phyloP scores from a whole-genome alignment of 1,284 basidiomycete species.

The Fomitopsis pinicola region DNA sequence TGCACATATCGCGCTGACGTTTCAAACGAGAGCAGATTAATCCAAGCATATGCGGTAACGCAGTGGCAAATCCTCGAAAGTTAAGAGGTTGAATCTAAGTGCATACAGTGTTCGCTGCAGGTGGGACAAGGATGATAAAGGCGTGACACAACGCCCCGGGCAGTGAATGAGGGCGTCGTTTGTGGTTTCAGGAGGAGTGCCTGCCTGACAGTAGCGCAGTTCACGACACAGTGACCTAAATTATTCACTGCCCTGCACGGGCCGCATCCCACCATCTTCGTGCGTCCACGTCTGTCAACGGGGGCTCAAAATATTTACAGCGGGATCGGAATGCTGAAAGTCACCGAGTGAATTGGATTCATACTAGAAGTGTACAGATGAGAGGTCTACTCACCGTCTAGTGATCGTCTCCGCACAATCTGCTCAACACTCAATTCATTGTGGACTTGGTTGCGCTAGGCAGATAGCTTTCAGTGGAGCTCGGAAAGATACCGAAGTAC shows the following conservation, averaged over 20 bases:
- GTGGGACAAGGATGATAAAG: too few species aligned
- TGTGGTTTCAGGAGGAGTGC: too few species aligned
- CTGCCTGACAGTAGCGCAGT: too few species aligned
- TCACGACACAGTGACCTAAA: too few species aligned
- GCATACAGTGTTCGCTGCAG: too few species aligned
- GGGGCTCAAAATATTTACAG: slow-evolving; percentile 79
- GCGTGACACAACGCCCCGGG: neutral
- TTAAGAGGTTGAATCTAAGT: too few species aligned
- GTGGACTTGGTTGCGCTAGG: slow-evolving; percentile 71
- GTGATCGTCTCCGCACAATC: slow-evolving; percentile 73
- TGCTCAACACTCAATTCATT: slow-evolving; percentile 79
- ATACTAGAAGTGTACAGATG: too few species aligned
- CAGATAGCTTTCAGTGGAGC: neutral
- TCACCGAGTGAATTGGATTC: neutral
- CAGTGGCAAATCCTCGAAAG: too few species aligned
- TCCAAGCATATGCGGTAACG: too few species aligned
- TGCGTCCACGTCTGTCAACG: slow-evolving; percentile 55
- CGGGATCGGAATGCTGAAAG: slow-evolving; percentile 71
- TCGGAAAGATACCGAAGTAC: neutral
- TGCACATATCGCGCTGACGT: too few species aligned
- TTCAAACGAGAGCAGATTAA: too few species aligned
- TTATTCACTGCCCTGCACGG: slow-evolving; percentile 18
- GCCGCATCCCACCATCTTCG: slow-evolving; percentile 68
- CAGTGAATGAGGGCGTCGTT: too few species aligned
- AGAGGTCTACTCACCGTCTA: slow-evolving; percentile 57